Evolutionary conservation across 1,284 basidiomycete genomes (phyloP).

Genomic region (Pyrrhoderma noxium): DNA sequence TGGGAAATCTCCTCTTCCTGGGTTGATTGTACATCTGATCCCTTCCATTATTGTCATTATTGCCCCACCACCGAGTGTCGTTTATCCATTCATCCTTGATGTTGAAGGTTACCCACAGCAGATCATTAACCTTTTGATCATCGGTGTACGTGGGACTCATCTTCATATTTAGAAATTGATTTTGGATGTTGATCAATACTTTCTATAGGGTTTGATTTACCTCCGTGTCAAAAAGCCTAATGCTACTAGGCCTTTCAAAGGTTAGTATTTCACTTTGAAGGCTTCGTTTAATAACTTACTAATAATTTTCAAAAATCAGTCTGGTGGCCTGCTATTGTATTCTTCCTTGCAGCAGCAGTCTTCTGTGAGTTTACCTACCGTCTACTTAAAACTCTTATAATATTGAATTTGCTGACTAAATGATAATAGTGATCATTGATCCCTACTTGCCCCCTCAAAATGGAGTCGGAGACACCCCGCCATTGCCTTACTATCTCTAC

Average conservation of each 20-base stretch:
- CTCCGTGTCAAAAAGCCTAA: constrained; percentile 45
- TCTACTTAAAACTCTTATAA: neutral
- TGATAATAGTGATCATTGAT: constrained; percentile 40
- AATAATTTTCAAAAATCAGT: no score
- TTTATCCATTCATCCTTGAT: constrained; percentile 49
- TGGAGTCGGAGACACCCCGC: constrained; percentile 50
- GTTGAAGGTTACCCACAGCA: constrained; percentile 51
- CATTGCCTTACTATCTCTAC: constrained; percentile 54
- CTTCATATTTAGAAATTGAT: no score
- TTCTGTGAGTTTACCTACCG: constrained; percentile 35
- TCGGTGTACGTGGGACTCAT: constrained; percentile 41
- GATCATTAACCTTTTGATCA: constrained; percentile 50
- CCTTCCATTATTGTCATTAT: constrained; percentile 40
- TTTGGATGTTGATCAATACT: neutral
- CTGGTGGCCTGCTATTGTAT: constrained; percentile 49
- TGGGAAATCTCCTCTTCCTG: constrained; percentile 38
- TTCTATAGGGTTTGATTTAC: constrained; percentile 46
- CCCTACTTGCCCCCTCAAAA: constrained; percentile 51
- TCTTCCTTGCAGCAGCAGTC: constrained; percentile 45
- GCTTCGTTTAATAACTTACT: no score
- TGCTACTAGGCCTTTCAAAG: constrained; percentile 47
- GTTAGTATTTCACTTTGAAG: constrained; percentile 25
- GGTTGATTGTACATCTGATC: constrained; percentile 36
- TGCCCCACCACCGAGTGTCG: constrained; percentile 37
- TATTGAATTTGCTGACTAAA: neutral